Percentiles rank a stretch among this genome's conserved stretches.
Evolutionary conservation across 305 asterid species (phyloP).

Genomic region (Fraxinus ornus): DNA sequence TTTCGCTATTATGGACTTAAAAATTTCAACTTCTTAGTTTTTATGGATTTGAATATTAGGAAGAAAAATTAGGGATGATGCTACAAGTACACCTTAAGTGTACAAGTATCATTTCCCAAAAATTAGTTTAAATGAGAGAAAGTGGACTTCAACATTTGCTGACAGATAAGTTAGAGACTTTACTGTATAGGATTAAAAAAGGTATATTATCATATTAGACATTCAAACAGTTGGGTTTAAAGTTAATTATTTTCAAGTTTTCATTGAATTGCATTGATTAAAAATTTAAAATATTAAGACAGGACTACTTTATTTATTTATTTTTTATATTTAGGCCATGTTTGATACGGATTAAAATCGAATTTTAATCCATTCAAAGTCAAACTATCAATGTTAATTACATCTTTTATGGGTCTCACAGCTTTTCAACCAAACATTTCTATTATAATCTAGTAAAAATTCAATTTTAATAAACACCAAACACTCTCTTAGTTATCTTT

Average conservation of each 20-base stretch:
- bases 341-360: no score
- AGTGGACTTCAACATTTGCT: slow-evolving; percentile 28
- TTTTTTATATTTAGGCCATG: neutral
- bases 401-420: no score
- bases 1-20: slow-evolving; percentile 24
- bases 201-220: neutral
- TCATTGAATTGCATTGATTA: neutral
- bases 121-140: neutral
- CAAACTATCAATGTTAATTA: no score
- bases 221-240: neutral
- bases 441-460: no score
- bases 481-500: neutral
- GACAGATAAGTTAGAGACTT: slow-evolving; percentile 45
- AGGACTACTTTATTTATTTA: neutral
- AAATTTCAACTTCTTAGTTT: slow-evolving; percentile 41
- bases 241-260: slow-evolving; percentile 7
- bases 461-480: no score
- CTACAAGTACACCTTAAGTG: neutral
- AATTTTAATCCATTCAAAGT: no score
- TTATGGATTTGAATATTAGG: slow-evolving; percentile 37
- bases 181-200: neutral
- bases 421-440: no score
- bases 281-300: neutral
- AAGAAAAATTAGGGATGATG: slow-evolving; percentile 1
- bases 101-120: neutral